Evolutionary conservation across 1,284 basidiomycete species (phyloP).

Genomic region (Cutaneotrichosporon cavernicola): DNA sequence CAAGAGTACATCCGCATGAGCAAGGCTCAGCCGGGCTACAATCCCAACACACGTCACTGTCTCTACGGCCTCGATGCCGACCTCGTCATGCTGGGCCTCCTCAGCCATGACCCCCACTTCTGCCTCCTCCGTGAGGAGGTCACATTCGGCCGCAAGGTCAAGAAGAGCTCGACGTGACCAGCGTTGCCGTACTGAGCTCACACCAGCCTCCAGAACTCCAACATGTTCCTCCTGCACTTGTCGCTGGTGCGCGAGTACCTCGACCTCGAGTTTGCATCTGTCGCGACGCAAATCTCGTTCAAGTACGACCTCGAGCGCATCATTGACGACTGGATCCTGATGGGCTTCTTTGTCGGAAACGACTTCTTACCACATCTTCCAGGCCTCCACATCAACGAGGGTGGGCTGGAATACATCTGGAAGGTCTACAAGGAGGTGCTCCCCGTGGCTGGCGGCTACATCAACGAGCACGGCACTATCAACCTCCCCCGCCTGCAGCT

Average conservation of each 20-base stretch:
- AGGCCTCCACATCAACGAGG: conserved; percentile 96
- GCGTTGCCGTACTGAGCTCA: conserved; percentile 1
- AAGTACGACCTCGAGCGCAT: conserved; percentile 82
- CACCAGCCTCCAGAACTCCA: conserved; percentile 74
- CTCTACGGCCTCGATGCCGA: conserved; percentile 98
- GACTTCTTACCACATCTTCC: conserved; percentile 96
- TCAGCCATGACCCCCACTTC: conserved; percentile 99
- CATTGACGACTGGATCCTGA: conserved; percentile 96
- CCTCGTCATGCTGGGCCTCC: conserved; percentile 93
- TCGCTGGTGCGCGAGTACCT: conserved; percentile 95
- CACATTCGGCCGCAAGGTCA: conserved; percentile 82
- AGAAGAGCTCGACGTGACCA: conserved; percentile 67
- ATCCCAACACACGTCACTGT: conserved; percentile 71
- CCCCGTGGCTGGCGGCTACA: conserved; percentile 78
- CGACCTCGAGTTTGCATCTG: conserved; percentile 79
- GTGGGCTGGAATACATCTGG: conserved; percentile 87
- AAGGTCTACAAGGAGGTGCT: conserved; percentile 91
- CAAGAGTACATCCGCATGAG: conserved; percentile 97
- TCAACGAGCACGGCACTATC: conserved; percentile 87
- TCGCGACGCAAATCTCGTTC: conserved; percentile 63
- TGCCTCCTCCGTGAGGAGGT: conserved; percentile 97
- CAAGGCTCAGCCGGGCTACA: conserved; percentile 89
- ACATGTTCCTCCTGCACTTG: conserved; percentile 92
- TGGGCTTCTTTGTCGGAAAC: conserved; percentile 95
- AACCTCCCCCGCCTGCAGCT: conserved; percentile 77